These are phyloP conservation scores for Grifola frondosa DNA, from an alignment of 1,284 basidiomycete genomes.

Conservation along the genomic window DNA sequence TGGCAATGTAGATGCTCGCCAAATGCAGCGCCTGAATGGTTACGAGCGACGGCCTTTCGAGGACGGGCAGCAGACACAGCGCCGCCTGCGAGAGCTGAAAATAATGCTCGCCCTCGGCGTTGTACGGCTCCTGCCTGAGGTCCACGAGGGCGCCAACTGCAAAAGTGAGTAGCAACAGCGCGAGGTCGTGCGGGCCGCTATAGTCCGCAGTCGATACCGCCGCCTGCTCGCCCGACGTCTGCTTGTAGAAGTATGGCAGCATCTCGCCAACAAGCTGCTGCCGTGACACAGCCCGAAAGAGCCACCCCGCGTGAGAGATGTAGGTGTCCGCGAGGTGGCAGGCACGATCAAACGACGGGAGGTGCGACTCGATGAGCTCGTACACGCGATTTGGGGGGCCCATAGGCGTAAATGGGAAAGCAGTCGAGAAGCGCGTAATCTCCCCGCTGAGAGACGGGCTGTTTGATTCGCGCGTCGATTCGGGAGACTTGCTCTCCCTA, in stretches of 20 bases:
- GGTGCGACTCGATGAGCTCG: conserved; percentile 42
- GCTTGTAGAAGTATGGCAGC: conserved; percentile 56
- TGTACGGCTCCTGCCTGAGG: conserved; percentile 57
- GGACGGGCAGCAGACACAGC: conserved; percentile 35
- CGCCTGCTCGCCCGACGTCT: conserved; percentile 19
- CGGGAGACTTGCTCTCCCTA: conserved; percentile 27
- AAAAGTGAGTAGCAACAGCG: conserved; percentile 58
- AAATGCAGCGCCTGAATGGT: conserved; percentile 54
- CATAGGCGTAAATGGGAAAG: conserved; percentile 66
- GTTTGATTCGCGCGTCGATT: conserved; percentile 35
- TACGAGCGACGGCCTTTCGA: conserved; percentile 36
- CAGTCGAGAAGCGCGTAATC: conserved; percentile 52
- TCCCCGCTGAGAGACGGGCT: conserved; percentile 39
- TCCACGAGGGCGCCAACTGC: conserved; percentile 63
- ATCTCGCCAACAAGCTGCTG: conserved; percentile 66
- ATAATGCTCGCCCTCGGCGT: conserved; percentile 56
- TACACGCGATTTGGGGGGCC: conserved; percentile 47
- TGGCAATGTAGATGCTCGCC: conserved; percentile 53
- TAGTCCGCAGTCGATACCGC: conserved; percentile 29
- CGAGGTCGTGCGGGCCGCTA: conserved; percentile 49
- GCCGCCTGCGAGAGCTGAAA: conserved; percentile 50
- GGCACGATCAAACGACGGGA: conserved; percentile 37
- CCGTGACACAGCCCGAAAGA: conserved; percentile 55
- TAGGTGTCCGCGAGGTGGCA: conserved; percentile 65
- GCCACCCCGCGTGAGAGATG: conserved; percentile 51